phyloP scores from a whole-genome alignment of 176 grass and related monocot genomes.

The Carex pumila region DNA sequence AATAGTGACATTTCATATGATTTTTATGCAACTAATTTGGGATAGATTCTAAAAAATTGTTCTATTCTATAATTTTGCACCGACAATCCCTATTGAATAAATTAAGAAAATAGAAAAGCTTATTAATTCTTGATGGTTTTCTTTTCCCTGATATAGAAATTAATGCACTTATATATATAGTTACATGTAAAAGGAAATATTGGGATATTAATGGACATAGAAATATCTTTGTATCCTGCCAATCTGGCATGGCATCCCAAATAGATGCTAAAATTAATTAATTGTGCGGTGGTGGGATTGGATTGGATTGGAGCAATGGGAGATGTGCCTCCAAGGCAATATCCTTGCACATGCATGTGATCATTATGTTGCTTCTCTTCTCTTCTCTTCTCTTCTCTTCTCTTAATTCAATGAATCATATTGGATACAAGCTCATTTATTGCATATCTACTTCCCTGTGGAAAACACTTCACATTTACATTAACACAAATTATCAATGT shows the following conservation, averaged over 20 bases:
- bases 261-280: constrained; percentile 2
- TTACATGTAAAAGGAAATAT: background rate
- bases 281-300: background rate
- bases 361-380: background rate
- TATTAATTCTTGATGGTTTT: too few relatives aligned
- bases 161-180: background rate
- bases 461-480: background rate
- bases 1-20: too few relatives aligned
- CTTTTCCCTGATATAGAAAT: too few relatives aligned
- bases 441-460: background rate
- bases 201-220: background rate
- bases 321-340: background rate
- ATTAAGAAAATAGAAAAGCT: too few relatives aligned
- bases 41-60: too few relatives aligned
- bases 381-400: background rate
- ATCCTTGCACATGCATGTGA: constrained; percentile 4
- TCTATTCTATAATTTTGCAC: too few relatives aligned
- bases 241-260: background rate
- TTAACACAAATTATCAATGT: too few relatives aligned
- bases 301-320: background rate
- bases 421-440: background rate
- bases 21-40: too few relatives aligned
- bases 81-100: too few relatives aligned
- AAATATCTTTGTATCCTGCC: constrained; percentile 2
- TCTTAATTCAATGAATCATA: background rate